These are phyloP conservation scores for Eucalyptus pumila DNA, from an alignment of 345 rosid genomes.

Conservation along the genomic window DNA sequence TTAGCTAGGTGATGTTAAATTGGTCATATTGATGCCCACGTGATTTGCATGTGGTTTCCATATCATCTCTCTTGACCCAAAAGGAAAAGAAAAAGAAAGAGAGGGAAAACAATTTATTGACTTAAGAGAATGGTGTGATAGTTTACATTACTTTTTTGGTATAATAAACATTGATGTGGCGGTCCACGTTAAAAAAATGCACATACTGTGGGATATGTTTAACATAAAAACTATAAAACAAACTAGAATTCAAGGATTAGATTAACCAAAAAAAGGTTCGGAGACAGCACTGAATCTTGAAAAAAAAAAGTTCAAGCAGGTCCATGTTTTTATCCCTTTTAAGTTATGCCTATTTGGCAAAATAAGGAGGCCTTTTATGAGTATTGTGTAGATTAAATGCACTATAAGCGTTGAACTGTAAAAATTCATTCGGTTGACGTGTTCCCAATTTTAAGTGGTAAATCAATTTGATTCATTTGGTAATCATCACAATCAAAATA, in stretches of 20 bases:
- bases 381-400: not conserved
- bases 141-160: not conserved
- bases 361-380: not conserved
- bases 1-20: not conserved
- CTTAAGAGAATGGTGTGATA: not conserved
- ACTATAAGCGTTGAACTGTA: not conserved
- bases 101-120: not conserved
- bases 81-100: not conserved
- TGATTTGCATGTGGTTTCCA: not conserved
- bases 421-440: not conserved
- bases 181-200: not conserved
- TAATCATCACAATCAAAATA: not conserved
- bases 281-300: not conserved
- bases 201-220: not conserved
- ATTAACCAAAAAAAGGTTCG: not conserved
- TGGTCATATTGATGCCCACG: rapidly evolving
- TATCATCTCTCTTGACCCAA: not conserved
- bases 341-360: not conserved
- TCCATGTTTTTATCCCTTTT: not conserved
- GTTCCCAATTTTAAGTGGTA: not conserved
- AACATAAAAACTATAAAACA: not conserved
- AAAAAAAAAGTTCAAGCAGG: not conserved
- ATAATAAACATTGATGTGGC: not conserved
- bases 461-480: not conserved
- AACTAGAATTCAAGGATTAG: not conserved